Percentiles rank a stretch among this genome's conserved stretches.
Conservation (phyloP, 2,329 filamentous ascomycete species). For the Eutypella sp. region DNA sequence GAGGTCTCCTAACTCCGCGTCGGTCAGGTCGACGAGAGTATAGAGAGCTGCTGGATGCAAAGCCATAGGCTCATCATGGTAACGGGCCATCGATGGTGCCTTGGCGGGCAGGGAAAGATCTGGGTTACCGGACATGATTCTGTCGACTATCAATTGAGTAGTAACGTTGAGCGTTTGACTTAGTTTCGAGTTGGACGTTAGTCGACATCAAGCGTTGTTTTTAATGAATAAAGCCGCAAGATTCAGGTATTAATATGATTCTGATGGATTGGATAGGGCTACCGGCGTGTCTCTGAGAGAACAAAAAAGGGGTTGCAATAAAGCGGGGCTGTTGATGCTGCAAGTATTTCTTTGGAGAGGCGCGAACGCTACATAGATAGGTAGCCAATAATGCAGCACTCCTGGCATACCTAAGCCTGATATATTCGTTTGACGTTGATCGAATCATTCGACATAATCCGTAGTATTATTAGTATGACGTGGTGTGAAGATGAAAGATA, state of each 20-base stretch:
- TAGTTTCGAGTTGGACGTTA: neutral
- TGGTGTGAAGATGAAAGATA: neutral
- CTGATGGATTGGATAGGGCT: neutral
- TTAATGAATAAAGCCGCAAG: neutral
- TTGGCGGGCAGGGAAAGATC: slow-evolving; percentile 12
- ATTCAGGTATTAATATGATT: neutral
- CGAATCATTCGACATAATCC: neutral
- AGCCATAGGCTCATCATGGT: slow-evolving; percentile 10
- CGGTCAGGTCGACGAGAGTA: slow-evolving; percentile 10
- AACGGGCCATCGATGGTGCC: slow-evolving; percentile 12
- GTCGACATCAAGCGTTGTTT: neutral
- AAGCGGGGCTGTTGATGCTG: neutral
- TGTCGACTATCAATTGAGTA: neutral
- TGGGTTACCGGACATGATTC: slow-evolving; percentile 10
- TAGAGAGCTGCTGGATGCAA: slow-evolving; percentile 11
- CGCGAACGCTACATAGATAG: neutral
- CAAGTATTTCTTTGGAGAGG: neutral
- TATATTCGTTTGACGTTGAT: neutral
- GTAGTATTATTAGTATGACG: neutral
- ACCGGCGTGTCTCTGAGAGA: neutral
- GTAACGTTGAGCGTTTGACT: neutral
- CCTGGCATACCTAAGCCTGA: neutral
- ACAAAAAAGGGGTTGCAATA: neutral
- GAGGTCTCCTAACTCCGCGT: slow-evolving; percentile 4
- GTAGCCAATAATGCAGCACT: neutral